These are phyloP conservation scores for Massarina eburnea DNA, from an alignment of 2,329 filamentous ascomycete species.

Conservation along the genomic window DNA sequence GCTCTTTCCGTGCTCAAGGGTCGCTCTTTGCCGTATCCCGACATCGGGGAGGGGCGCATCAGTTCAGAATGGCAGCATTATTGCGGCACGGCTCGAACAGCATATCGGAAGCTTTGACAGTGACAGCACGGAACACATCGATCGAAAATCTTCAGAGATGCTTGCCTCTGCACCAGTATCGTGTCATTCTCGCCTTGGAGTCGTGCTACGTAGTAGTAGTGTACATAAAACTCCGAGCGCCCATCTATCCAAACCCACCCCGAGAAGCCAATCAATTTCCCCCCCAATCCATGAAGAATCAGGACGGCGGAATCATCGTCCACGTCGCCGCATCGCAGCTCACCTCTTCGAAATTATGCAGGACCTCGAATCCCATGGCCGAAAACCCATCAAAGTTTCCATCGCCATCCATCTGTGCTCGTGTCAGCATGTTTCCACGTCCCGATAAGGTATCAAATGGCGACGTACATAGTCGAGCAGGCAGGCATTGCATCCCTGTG, in stretches of 20 bases:
- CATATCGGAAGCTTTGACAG: no score
- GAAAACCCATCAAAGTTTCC: conserved; percentile 72
- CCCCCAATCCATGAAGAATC: conserved; percentile 3
- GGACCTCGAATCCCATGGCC: conserved; percentile 76
- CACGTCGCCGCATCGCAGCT: conserved; percentile 67
- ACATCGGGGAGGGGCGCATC: no score
- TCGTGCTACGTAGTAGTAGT: conserved; percentile 1
- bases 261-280: not conserved
- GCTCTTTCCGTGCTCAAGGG: no score
- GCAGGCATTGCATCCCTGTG: conserved; percentile 71
- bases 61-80: no score
- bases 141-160: no score
- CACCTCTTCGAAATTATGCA: conserved; percentile 82
- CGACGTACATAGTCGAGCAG: conserved; percentile 76
- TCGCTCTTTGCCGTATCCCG: no score
- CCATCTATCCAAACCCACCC: conserved; percentile 16
- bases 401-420: conserved; percentile 65
- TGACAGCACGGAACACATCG: no score
- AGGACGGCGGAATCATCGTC: conserved; percentile 56
- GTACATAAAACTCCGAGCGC: conserved; percentile 11
- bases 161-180: not conserved
- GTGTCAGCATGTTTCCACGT: conserved; percentile 25
- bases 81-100: no score
- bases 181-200: not conserved
- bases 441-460: not conserved